Base-by-base conservation (phyloP, 2,329 filamentous ascomycete genomes). In the Xylaria sp. region DNA sequence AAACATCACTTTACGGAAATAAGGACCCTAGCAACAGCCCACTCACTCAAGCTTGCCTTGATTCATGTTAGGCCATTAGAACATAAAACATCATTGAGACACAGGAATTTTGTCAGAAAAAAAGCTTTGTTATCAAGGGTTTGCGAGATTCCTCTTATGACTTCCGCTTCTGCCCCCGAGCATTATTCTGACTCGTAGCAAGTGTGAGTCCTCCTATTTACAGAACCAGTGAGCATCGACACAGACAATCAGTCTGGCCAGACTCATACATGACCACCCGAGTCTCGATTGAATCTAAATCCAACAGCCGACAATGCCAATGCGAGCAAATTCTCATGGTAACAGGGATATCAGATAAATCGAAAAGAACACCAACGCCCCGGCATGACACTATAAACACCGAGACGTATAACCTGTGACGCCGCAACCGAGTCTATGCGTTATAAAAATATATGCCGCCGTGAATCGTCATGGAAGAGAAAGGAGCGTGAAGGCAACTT, bases 341-440 rank as follows among this genome's bases (percentile, higher is more conserved):
- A 56, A 45, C 47, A 52, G 47, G 50, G 58, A 67, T 66, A 67
- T 67, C 66, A 58, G n/a, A n/a, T n/a, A n/a, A 66, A 50, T 62
- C 38, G 53, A 47, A 40, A 60, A 33, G 14, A 35, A 56, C 45
- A 37, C 55, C 17, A 66, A 57, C 53, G 61, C 60, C 55, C 31
- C 50, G 60, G 15, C 53, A 52, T 51, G 58, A 65, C 59, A 64
- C 42, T 58, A 57, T 57, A 57, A 72, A 71, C 67, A 67, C 69
- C 69, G 51, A 59, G 40, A 57, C 53, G 38, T 69, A 57, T 62
- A 52, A 67, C 59, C 60, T 59, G 60, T 65, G 46, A 66, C 61
- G 66, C 67, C 61, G 35, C 43, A 57, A 35, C 65, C 60, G 62
- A 68, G 64, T 73, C 71, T 73, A 73, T 71, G 66, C 64, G 61